These are phyloP conservation scores for Psilocybe subaeruginosa DNA, from an alignment of 768 basidiomycete species.

Conservation along the genomic window DNA sequence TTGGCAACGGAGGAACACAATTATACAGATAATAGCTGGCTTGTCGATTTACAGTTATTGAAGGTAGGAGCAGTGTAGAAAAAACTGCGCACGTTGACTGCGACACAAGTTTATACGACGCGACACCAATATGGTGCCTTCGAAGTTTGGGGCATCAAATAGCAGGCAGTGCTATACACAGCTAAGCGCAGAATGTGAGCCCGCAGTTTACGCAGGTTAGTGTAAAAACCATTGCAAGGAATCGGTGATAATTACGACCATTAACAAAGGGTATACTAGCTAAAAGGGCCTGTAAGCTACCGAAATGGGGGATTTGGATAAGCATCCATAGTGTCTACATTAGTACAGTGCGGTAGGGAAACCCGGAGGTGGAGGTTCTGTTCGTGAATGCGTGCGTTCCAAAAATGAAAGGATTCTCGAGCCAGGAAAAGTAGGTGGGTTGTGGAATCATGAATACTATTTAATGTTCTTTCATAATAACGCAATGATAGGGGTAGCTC, in stretches of 20 bases:
- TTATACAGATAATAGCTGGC: no score
- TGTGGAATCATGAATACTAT: background rate
- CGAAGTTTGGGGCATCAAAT: background rate
- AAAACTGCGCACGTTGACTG: background rate
- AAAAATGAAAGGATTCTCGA: constrained; percentile 4
- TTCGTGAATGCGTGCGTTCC: constrained; percentile 2
- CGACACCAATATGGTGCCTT: background rate
- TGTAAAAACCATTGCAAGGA: no score
- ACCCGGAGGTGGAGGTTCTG: background rate
- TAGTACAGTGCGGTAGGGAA: constrained; percentile 18
- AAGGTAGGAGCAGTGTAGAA: no score
- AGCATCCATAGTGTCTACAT: constrained; percentile 23
- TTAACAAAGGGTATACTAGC: constrained; percentile 21
- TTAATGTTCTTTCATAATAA: background rate
- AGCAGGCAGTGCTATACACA: background rate
- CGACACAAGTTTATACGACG: background rate
- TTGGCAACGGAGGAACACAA: background rate
- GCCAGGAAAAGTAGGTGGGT: constrained; percentile 5
- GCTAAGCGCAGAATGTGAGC: background rate
- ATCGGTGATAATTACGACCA: constrained; percentile 8
- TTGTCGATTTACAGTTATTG: no score
- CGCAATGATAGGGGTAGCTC: background rate
- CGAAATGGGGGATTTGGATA: constrained; percentile 10
- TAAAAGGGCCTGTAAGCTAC: constrained; percentile 16
- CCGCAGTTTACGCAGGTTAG: no score